Evolutionary conservation across 1,139 yeast species (phyloP).

Genomic region (Yarrowia galli): DNA sequence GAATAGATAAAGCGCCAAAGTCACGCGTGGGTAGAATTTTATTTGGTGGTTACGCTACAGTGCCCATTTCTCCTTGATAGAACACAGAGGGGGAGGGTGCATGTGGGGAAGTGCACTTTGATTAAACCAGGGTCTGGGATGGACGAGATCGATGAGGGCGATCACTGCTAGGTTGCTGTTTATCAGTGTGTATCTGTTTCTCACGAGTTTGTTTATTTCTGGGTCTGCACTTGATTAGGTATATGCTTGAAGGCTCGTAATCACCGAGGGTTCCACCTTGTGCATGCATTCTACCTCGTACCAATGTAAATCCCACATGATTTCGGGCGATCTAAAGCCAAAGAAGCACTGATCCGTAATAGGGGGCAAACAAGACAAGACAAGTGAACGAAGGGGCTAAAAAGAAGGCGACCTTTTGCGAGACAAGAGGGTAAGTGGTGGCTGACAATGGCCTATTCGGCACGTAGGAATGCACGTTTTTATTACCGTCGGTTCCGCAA

Average conservation of each 20-base stretch:
- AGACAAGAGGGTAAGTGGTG: slow-evolving; percentile 16
- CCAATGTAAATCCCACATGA: slow-evolving; percentile 38
- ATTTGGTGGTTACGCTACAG: slow-evolving; percentile 1
- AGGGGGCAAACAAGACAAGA: slow-evolving; percentile 22
- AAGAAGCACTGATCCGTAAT: slow-evolving; percentile 13
- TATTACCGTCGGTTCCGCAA: slow-evolving; percentile 3
- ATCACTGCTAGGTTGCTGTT: neutral
- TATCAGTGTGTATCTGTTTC: neutral
- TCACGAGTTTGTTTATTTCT: slow-evolving; percentile 14
- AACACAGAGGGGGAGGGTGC: neutral
- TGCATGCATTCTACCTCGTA: slow-evolving; percentile 36
- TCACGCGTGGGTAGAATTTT: slow-evolving; percentile 31
- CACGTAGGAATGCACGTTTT: slow-evolving; percentile 6
- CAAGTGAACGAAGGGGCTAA: slow-evolving; percentile 18
- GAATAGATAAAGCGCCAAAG: slow-evolving; percentile 38
- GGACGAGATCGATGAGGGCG: neutral
- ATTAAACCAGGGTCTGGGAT: slow-evolving; percentile 4
- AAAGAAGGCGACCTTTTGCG: neutral
- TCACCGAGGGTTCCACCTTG: slow-evolving; percentile 16
- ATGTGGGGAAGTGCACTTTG: slow-evolving; percentile 13
- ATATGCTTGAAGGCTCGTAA: slow-evolving; percentile 32
- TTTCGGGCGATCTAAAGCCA: slow-evolving; percentile 20
- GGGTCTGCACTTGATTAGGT: neutral
- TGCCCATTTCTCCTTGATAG: slow-evolving; percentile 10
- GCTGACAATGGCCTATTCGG: neutral